Base-by-base conservation (phyloP, 208 protist species). In the Sergeia podlipaevii region DNA sequence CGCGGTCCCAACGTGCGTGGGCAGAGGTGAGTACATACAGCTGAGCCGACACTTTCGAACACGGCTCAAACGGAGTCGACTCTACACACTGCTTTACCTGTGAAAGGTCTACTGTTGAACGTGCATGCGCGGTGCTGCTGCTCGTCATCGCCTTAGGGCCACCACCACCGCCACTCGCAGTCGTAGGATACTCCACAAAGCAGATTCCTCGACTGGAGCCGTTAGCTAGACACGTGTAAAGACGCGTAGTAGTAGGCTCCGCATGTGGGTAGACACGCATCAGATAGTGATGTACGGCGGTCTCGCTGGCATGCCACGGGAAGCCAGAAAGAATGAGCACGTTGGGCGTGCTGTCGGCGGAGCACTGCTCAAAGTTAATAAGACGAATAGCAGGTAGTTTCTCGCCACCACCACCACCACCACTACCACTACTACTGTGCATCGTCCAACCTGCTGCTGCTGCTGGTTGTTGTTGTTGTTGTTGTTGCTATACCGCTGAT, bases 101-200 rank as follows among this genome's bases (percentile, higher is more conserved):
- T 3, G 56, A 37, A 33, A 82, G 48, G 13, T 44, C 20, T 41
- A 66, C 39, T 37, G 48, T 37, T 1, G 34, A 23, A 30, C 55
- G 47, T 18, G 21, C 48, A 23, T 36, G 48, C 33, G 5, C 30
- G 20, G 15, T 7, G 17, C 15, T 32, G 39, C 6, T 17, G 29
- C 6, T 39, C 10, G 1, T 15, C 3, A 29, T 4, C 1, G 17
- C 5, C 11, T 1, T 11, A 4, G 55, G 24, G 26, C 26, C 38
- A 4, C 13, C 33, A 56, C 37, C 37, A 27, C 46, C 10, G 18
- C 46, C 29, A 21, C 30, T 4, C 5, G 17, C n/a, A n/a, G n/a
- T n/a, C n/a, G n/a, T n/a, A n/a, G 45, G 38, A 55, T 90, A 95
- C 63, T 95, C 83, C 8, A 92, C 77, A 32, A 95, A 89, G 70